Evolutionary conservation across 495 filamentous ascomycete genomes (phyloP).

Genomic region (Schizothecium vesticola): DNA sequence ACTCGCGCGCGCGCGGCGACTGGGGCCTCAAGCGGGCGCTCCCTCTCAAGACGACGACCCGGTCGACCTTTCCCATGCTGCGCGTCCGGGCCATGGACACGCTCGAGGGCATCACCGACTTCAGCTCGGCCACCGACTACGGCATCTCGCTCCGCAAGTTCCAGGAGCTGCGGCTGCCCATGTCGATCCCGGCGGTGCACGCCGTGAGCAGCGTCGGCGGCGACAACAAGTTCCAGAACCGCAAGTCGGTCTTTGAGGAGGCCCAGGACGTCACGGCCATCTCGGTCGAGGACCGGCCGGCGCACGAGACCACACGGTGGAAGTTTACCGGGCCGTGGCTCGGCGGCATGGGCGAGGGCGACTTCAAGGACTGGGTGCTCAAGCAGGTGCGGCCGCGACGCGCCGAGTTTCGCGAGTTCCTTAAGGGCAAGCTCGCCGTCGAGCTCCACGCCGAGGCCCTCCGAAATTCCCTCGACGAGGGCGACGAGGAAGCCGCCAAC

Average conservation of each 20-base stretch:
- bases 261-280: constrained; percentile 46
- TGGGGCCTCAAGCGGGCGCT: constrained; percentile 92
- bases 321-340: constrained; percentile 80
- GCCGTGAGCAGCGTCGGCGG: constrained; percentile 20
- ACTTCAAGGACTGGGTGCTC: constrained; percentile 63
- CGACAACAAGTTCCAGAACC: constrained; percentile 6
- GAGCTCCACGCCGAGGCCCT: constrained; percentile 41
- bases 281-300: constrained; percentile 21
- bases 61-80: constrained; percentile 63
- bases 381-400: constrained; percentile 56
- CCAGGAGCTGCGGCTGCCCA: constrained; percentile 58
- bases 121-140: constrained; percentile 77
- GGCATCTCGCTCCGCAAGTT: constrained; percentile 78
- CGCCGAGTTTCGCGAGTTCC: constrained; percentile 55
- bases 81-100: constrained; percentile 73
- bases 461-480: constrained; percentile 44
- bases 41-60: constrained; percentile 67
- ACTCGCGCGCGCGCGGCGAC: constrained; percentile 74
- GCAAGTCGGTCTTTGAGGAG: constrained; percentile 56
- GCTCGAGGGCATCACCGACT: constrained; percentile 87
- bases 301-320: constrained; percentile 51
- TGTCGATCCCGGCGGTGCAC: constrained; percentile 41
- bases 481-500: constrained; percentile 22
- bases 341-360: constrained; percentile 62
- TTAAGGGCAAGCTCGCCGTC: constrained; percentile 43